Evolutionary conservation across 176 grass and related monocot genomes (phyloP).

Genomic region (Ananas comosus): DNA sequence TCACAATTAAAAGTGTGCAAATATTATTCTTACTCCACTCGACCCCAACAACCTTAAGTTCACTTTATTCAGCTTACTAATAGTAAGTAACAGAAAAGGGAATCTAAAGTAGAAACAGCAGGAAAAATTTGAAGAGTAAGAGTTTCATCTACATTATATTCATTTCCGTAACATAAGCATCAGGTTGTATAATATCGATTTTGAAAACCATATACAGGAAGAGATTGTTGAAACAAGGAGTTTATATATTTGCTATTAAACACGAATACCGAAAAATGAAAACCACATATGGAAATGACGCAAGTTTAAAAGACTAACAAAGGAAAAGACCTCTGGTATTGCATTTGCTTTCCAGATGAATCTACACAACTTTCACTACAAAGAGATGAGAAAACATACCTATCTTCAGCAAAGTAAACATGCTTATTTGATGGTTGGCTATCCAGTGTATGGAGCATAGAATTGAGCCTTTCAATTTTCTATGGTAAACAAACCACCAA

Average conservation of each 20-base stretch:
- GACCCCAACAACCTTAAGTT: background rate
- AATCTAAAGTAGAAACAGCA: background rate
- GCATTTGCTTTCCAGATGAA: background rate
- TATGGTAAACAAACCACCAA: constrained; percentile 8
- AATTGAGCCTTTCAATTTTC: constrained; percentile 84
- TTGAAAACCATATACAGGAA: background rate
- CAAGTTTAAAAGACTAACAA: background rate
- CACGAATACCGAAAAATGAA: background rate
- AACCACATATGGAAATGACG: background rate
- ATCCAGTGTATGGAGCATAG: constrained; percentile 68
- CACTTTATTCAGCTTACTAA: background rate
- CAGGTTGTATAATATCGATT: background rate
- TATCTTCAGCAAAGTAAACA: constrained; percentile 82
- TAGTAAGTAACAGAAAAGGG: background rate
- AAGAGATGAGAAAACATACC: constrained; percentile 27
- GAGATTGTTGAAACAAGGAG: background rate
- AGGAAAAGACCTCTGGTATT: background rate
- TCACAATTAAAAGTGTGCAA: no score
- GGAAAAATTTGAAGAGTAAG: background rate
- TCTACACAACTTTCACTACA: background rate
- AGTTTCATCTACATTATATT: background rate
- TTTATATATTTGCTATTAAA: background rate
- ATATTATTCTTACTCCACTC: background rate
- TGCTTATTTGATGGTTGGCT: constrained; percentile 57
- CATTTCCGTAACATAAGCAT: background rate